Conservation (phyloP, 2,329 filamentous ascomycete genomes). For the Fusarium incarnatum region DNA sequence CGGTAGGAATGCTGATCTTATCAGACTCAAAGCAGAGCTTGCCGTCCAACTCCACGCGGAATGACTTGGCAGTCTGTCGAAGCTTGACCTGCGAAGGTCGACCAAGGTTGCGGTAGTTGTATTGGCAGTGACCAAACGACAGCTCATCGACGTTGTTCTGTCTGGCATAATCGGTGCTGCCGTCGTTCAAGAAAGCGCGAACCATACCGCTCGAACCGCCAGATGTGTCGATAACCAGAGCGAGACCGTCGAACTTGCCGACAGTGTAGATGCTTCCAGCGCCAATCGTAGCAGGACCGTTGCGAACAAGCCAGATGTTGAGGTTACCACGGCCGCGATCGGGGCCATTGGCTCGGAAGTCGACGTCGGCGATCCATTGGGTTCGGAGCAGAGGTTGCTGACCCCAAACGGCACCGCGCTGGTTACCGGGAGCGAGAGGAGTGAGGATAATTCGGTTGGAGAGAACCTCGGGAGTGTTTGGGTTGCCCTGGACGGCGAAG, state of each 20-base stretch:
- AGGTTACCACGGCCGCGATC: slow-evolving; percentile 90
- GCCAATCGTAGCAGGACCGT: slow-evolving; percentile 73
- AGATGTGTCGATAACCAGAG: slow-evolving; percentile 85
- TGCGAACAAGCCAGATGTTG: slow-evolving; percentile 89
- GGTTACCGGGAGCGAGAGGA: slow-evolving; percentile 86
- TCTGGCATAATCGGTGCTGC: slow-evolving; percentile 79
- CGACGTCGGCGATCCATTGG: slow-evolving; percentile 86
- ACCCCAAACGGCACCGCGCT: slow-evolving; percentile 85
- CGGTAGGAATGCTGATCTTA: slow-evolving; percentile 80
- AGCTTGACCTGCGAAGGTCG: slow-evolving; percentile 84
- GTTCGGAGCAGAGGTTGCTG: slow-evolving; percentile 69
- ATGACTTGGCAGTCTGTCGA: slow-evolving; percentile 69
- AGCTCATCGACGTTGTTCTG: slow-evolving; percentile 82
- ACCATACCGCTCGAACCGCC: slow-evolving; percentile 82
- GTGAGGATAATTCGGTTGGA: slow-evolving; percentile 95
- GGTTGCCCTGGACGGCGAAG: slow-evolving; percentile 67
- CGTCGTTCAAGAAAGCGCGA: slow-evolving; percentile 94
- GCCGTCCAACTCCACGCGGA: slow-evolving; percentile 85
- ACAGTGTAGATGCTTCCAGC: slow-evolving; percentile 86
- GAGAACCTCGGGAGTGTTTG: slow-evolving; percentile 71
- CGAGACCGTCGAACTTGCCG: slow-evolving; percentile 89
- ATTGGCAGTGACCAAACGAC: slow-evolving; percentile 93
- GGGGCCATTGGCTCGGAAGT: slow-evolving; percentile 87
- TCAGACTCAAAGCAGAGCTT: slow-evolving; percentile 84
- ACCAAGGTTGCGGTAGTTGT: slow-evolving; percentile 91